phyloP scores from a whole-genome alignment of 306 rosid genomes.

The Senna tora region DNA sequence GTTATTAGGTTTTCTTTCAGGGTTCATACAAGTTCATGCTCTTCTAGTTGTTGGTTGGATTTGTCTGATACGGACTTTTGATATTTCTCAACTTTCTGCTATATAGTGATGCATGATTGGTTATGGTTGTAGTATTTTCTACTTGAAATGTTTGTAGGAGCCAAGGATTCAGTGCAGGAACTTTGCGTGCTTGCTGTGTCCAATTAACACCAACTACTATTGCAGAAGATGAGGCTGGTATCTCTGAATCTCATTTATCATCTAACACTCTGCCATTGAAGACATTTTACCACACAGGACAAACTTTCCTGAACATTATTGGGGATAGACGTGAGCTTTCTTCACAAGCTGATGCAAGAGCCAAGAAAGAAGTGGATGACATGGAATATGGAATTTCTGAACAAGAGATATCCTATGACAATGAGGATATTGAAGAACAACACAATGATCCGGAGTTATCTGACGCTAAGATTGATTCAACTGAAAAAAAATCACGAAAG shows the following conservation, averaged over 20 bases:
- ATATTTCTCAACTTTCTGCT: not conserved
- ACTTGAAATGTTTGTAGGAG: slow-evolving; percentile 45
- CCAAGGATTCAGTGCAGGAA: slow-evolving; percentile 43
- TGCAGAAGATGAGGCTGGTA: slow-evolving; percentile 35
- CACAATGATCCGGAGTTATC: slow-evolving; percentile 52
- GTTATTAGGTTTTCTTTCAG: not conserved
- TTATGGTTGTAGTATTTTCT: not conserved
- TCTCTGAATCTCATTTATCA: slow-evolving; percentile 38
- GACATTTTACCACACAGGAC: slow-evolving; percentile 34
- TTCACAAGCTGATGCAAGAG: slow-evolving; percentile 74
- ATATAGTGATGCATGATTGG: not conserved
- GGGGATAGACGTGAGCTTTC: slow-evolving; percentile 56
- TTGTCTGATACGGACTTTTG: not conserved
- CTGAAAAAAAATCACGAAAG: slow-evolving; percentile 27
- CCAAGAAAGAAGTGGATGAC: slow-evolving; percentile 62
- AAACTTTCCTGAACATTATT: slow-evolving; percentile 37
- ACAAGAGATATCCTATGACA: slow-evolving; percentile 44
- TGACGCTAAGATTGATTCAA: slow-evolving; percentile 44
- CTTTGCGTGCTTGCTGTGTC: slow-evolving; percentile 40
- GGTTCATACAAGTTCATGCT: not conserved
- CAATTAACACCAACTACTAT: slow-evolving; percentile 35
- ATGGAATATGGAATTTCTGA: slow-evolving; percentile 66
- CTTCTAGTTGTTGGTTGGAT: not conserved
- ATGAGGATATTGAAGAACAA: slow-evolving; percentile 44
- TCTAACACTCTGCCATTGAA: slow-evolving; percentile 27